Evolutionary conservation across 768 basidiomycete species (phyloP).

Genomic region (Panaeolus cyanescens): DNA sequence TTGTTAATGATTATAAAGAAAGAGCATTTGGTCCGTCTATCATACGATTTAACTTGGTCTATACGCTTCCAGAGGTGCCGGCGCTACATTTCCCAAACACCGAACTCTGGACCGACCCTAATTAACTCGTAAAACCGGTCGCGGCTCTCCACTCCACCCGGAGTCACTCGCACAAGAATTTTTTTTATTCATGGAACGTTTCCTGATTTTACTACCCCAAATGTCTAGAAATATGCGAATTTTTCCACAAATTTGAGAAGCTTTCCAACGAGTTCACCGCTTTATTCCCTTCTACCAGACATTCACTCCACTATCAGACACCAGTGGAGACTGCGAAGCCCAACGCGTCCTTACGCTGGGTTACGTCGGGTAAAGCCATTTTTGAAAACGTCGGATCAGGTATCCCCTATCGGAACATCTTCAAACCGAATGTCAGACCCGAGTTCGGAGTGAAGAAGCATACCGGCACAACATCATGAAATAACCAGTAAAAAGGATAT

Average conservation of each 20-base stretch:
- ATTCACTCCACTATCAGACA: too few relatives aligned
- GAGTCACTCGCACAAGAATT: conserved; percentile 3
- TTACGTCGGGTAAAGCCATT: neutral
- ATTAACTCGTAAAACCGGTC: conserved; percentile 8
- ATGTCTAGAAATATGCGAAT: conserved; percentile 6
- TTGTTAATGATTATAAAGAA: conserved; percentile 5
- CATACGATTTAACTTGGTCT: conserved; percentile 28
- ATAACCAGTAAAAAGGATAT: conserved; percentile 9
- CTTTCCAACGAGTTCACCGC: too few relatives aligned
- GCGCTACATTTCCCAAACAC: conserved; percentile 9
- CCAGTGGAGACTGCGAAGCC: too few relatives aligned
- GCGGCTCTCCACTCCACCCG: conserved; percentile 11
- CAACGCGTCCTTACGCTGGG: too few relatives aligned
- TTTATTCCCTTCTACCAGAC: too few relatives aligned
- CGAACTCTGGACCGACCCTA: conserved; percentile 2
- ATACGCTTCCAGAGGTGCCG: conserved; percentile 6
- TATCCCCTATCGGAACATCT: conserved; percentile 1
- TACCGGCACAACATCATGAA: conserved; percentile 6
- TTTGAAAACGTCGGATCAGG: conserved; percentile 8
- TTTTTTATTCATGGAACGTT: neutral
- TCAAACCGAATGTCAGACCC: neutral
- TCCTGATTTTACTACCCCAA: neutral
- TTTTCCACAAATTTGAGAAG: conserved; percentile 7
- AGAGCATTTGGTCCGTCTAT: conserved; percentile 15
- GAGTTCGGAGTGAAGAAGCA: neutral